These are phyloP conservation scores for Colletotrichum coccodes DNA, from an alignment of 2,329 filamentous ascomycete species.

Conservation along the genomic window DNA sequence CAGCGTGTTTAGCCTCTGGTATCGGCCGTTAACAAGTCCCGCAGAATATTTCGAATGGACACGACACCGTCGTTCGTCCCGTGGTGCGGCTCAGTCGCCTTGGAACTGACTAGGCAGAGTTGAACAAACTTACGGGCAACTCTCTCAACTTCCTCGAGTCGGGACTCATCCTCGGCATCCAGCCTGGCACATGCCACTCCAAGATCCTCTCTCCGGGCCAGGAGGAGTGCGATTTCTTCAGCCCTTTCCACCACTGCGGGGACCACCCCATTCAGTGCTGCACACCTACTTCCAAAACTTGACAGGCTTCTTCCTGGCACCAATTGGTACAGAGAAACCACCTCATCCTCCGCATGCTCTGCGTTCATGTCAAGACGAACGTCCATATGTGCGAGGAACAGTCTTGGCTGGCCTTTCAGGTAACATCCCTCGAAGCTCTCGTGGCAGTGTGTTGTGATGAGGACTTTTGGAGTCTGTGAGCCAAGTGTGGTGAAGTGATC, in stretches of 20 bases:
- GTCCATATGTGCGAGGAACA: constrained; percentile 78
- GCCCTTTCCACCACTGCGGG: constrained; percentile 77
- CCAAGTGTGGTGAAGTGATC: constrained; percentile 63
- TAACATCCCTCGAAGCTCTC: constrained; percentile 78
- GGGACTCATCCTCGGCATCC: constrained; percentile 69
- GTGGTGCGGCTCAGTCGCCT: neutral
- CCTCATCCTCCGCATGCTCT: constrained; percentile 65
- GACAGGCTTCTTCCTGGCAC: constrained; percentile 74
- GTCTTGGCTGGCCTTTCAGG: constrained; percentile 57
- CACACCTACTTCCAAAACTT: constrained; percentile 89
- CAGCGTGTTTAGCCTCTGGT: neutral
- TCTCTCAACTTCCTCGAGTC: constrained; percentile 74
- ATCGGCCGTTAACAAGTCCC: neutral
- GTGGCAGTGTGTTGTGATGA: constrained; percentile 72
- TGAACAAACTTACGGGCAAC: constrained; percentile 68
- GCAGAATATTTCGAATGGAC: neutral
- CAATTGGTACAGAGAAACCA: constrained; percentile 81
- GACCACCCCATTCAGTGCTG: constrained; percentile 86
- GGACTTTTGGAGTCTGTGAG: constrained; percentile 61
- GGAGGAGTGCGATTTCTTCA: constrained; percentile 75
- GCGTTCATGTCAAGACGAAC: constrained; percentile 68
- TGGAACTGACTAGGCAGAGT: neutral
- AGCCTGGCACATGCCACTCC: constrained; percentile 76
- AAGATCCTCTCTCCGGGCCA: constrained; percentile 80
- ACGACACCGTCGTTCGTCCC: neutral